A percentile compares a stretch with the other conserved stretches of the same genome.
Evolutionary conservation across 495 filamentous ascomycete genomes (phyloP).

Genomic region (Neurospora sp.): DNA sequence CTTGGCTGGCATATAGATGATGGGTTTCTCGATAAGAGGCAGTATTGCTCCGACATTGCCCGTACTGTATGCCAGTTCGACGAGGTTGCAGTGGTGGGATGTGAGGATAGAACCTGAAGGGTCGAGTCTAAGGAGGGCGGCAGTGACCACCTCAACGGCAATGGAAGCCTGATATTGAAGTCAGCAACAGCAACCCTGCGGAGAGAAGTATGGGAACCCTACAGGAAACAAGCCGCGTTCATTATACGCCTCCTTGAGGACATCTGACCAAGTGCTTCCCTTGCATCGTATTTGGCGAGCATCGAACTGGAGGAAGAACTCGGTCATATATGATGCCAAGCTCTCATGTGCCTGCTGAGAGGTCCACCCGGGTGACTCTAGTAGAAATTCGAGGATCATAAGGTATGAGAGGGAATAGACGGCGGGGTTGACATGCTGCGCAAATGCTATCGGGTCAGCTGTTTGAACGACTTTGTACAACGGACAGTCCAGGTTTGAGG

Average conservation of each 20-base stretch:
- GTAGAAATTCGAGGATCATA: slow-evolving; percentile 18
- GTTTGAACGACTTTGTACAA: neutral
- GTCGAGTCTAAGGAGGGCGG: slow-evolving; percentile 63
- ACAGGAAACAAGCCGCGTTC: slow-evolving; percentile 27
- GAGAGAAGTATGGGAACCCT: neutral
- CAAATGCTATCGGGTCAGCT: slow-evolving; percentile 2
- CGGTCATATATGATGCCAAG: slow-evolving; percentile 25
- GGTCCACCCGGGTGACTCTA: slow-evolving; percentile 12
- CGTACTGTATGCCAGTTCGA: slow-evolving; percentile 44
- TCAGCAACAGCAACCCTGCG: neutral
- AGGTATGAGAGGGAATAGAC: slow-evolving; percentile 36
- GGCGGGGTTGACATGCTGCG: slow-evolving; percentile 27
- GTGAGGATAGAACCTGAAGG: slow-evolving; percentile 62
- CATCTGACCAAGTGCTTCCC: slow-evolving; percentile 15
- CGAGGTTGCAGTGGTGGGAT: slow-evolving; percentile 50
- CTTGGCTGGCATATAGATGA: slow-evolving; percentile 53
- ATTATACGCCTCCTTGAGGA: slow-evolving; percentile 18
- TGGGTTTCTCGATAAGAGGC: slow-evolving; percentile 57
- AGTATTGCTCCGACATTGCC: slow-evolving; percentile 44
- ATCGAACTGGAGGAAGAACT: slow-evolving; percentile 36
- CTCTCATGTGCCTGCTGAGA: slow-evolving; percentile 9
- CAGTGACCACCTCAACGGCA: slow-evolving; percentile 48
- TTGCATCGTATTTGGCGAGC: slow-evolving; percentile 35
- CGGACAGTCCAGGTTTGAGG: neutral
- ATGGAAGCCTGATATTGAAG: slow-evolving; percentile 36